phyloP scores from a whole-genome alignment of 768 basidiomycete genomes.

The Neoboletus subvelutipes region DNA sequence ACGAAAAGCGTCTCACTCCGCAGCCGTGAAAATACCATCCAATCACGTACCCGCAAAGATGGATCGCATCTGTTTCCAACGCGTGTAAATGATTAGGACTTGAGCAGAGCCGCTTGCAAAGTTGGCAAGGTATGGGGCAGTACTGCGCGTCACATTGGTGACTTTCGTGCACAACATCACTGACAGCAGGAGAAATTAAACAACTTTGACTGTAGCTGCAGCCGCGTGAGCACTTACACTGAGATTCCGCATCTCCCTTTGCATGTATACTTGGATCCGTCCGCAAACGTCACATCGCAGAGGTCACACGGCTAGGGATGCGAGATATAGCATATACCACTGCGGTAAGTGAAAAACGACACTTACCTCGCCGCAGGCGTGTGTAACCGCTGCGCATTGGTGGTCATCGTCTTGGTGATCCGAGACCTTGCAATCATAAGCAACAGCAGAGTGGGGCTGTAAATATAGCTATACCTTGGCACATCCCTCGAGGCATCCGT shows the following conservation, averaged over 20 bases:
- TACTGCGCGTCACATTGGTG: slow-evolving; percentile 52
- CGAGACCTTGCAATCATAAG: slow-evolving; percentile 36
- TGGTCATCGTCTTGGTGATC: slow-evolving; percentile 51
- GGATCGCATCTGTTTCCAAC: slow-evolving; percentile 37
- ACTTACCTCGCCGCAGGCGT: slow-evolving; percentile 55
- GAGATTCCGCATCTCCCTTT: slow-evolving; percentile 42
- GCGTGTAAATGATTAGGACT: slow-evolving; percentile 52
- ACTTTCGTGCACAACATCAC: slow-evolving; percentile 44
- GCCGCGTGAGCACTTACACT: slow-evolving; percentile 31
- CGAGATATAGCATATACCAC: neutral
- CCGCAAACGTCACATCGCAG: slow-evolving; percentile 23
- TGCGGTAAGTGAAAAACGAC: neutral
- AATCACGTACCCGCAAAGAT: slow-evolving; percentile 56
- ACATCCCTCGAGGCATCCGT: slow-evolving; percentile 53
- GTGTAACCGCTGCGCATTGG: slow-evolving; percentile 48
- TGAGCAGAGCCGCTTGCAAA: slow-evolving; percentile 55
- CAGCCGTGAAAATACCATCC: neutral
- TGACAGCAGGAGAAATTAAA: slow-evolving; percentile 21
- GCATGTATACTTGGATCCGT: slow-evolving; percentile 38
- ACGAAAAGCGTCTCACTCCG: slow-evolving; percentile 10
- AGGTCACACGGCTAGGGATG: slow-evolving; percentile 43
- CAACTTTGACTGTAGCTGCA: neutral
- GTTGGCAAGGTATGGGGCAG: slow-evolving; percentile 53
- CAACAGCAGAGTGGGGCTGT: neutral
- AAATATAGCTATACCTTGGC: slow-evolving; percentile 40